Conservation (phyloP, 2,329 filamentous ascomycete genomes). For the Talaromyces islandicus region DNA sequence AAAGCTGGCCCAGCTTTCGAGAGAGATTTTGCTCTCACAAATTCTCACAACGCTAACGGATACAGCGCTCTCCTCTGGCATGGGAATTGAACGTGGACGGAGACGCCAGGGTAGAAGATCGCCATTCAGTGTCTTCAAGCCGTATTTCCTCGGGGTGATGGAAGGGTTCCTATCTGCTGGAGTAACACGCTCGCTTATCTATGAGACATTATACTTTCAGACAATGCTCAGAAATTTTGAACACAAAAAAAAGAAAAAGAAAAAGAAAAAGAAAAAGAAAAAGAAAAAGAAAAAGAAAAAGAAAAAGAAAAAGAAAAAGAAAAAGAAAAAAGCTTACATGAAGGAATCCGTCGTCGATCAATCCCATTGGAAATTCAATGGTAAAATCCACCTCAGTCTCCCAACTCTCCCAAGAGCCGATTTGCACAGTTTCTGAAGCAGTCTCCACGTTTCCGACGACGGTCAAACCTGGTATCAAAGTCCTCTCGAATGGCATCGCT, state of each 20-base stretch:
- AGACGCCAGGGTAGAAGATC: conserved; percentile 37
- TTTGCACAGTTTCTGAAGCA: conserved; percentile 7
- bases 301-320: background rate
- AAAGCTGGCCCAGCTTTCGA: background rate
- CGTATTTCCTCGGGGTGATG: conserved; percentile 19
- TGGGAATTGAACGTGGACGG: conserved; percentile 31
- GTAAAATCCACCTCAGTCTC: conserved; percentile 16
- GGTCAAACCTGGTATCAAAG: conserved; percentile 22
- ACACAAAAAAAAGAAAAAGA: too few species aligned
- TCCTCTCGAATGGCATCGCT: conserved; percentile 25
- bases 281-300: too few species aligned
- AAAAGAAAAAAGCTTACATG: conserved; percentile 24
- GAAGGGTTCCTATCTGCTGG: background rate
- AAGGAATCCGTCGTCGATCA: conserved; percentile 36
- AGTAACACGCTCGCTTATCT: conserved; percentile 3
- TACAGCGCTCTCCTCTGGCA: conserved; percentile 22
- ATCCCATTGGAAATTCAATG: conserved; percentile 19
- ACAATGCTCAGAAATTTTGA: background rate
- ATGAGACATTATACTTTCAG: background rate
- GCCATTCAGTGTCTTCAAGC: conserved; percentile 31
- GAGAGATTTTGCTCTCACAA: background rate
- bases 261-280: too few species aligned
- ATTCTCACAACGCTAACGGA: conserved; percentile 17
- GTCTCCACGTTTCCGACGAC: conserved; percentile 18
- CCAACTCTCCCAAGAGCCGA: conserved; percentile 14